Conservation (phyloP, 768 basidiomycete species). For the Sarcodon sp. region DNA sequence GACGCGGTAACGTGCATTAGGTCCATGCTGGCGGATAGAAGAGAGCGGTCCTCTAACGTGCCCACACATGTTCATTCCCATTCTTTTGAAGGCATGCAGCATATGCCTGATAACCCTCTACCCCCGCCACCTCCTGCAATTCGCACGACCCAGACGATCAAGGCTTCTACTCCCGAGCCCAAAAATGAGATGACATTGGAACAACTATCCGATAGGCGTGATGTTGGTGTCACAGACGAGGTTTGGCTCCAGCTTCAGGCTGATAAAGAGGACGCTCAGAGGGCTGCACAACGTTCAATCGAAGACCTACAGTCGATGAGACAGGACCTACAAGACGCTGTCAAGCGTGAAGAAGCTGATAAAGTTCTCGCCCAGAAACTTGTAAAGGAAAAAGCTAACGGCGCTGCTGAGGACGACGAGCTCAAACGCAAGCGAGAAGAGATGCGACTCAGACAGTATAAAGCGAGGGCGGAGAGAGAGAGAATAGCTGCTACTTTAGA, state of each 20-base stretch:
- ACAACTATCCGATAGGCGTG: constrained; percentile 15
- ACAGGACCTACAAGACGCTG: constrained; percentile 8
- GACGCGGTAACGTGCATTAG: constrained; percentile 18
- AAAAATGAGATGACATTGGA: constrained; percentile 1
- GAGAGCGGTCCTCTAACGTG: constrained; percentile 1
- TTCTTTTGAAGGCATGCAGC: background rate
- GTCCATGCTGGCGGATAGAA: constrained; percentile 7
- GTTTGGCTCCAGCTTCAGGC: constrained; percentile 37
- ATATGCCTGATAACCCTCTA: background rate
- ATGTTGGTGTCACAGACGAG: constrained; percentile 37
- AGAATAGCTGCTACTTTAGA: constrained; percentile 15
- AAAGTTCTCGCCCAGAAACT: constrained; percentile 8
- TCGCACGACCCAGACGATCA: background rate
- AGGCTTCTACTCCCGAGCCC: background rate
- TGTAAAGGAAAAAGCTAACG: constrained; percentile 11
- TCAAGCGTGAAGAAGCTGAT: constrained; percentile 7
- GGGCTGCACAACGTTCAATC: constrained; percentile 8
- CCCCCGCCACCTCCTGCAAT: background rate
- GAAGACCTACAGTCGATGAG: background rate
- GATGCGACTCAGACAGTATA: constrained; percentile 16
- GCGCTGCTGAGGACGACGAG: constrained; percentile 11
- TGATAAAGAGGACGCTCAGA: constrained; percentile 21
- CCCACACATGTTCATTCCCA: background rate
- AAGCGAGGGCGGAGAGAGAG: constrained; percentile 12
- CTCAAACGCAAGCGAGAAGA: constrained; percentile 13